A percentile compares a stretch with the other conserved stretches of the same genome.
Conservation (phyloP, 2,329 filamentous ascomycete genomes). For the Ustulina deusta region DNA sequence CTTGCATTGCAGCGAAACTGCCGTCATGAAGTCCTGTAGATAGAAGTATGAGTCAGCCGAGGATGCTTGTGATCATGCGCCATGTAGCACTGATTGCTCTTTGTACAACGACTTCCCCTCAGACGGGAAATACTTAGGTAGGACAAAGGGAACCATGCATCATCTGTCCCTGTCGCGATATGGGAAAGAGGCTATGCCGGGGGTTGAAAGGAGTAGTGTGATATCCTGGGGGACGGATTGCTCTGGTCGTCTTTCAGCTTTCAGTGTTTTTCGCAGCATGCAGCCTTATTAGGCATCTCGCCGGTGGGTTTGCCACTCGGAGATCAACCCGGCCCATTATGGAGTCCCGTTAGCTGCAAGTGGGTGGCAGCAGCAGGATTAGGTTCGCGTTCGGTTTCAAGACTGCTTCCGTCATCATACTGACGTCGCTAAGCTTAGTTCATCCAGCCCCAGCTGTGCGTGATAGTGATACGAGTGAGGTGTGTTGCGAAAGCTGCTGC, state of each 20-base stretch:
- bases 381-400: constrained; percentile 4
- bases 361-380: constrained; percentile 16
- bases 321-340: constrained; percentile 32
- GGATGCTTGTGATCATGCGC: constrained; percentile 6
- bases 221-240: constrained; percentile 9
- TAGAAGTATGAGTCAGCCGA: constrained; percentile 39
- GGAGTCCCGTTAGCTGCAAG: constrained; percentile 33
- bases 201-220: constrained; percentile 2
- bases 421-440: constrained; percentile 25
- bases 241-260: constrained; percentile 29
- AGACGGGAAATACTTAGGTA: neutral
- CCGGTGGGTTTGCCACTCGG: constrained; percentile 33
- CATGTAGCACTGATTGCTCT: neutral
- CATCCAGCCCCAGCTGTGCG: constrained; percentile 9
- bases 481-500: constrained; percentile 17
- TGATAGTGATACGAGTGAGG: constrained; percentile 31
- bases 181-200: constrained; percentile 1
- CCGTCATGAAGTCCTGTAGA: constrained; percentile 79
- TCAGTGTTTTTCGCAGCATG: constrained; percentile 34
- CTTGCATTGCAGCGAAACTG: constrained; percentile 75
- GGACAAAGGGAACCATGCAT: constrained; percentile 6
- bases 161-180: neutral
- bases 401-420: constrained; percentile 27
- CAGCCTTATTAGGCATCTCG: constrained; percentile 36
- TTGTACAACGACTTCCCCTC: constrained; percentile 16